phyloP scores from a whole-genome alignment of 805 yeast genomes.

The Schwanniomyces polymorphus region DNA sequence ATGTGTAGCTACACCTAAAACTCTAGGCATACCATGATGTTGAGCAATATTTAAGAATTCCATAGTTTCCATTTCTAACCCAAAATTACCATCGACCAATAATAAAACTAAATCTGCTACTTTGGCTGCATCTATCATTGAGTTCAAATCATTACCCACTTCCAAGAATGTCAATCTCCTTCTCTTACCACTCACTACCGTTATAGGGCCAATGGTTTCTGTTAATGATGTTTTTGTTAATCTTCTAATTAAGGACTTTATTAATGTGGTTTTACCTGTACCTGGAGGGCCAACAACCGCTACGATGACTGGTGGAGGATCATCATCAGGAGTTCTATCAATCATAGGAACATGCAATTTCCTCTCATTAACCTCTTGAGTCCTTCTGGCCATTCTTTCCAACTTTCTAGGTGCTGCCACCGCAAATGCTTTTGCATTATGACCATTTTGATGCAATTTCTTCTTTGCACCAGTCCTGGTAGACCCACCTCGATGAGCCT shows the following conservation, averaged over 20 bases:
- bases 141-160: slow-evolving; percentile 86
- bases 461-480: slow-evolving; percentile 66
- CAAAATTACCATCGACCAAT: slow-evolving; percentile 94
- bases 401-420: slow-evolving; percentile 72
- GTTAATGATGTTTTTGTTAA: slow-evolving; percentile 81
- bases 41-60: slow-evolving; percentile 94
- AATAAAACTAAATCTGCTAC: slow-evolving; percentile 89
- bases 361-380: slow-evolving; percentile 80
- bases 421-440: slow-evolving; percentile 45
- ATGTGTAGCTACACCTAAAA: slow-evolving; percentile 93
- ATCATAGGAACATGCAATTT: slow-evolving; percentile 96
- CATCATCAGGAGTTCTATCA: slow-evolving; percentile 95
- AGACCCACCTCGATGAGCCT: slow-evolving; percentile 71
- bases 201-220: slow-evolving; percentile 93
- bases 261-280: slow-evolving; percentile 93
- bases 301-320: slow-evolving; percentile 94
- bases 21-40: slow-evolving; percentile 98
- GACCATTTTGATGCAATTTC: slow-evolving; percentile 85
- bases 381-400: slow-evolving; percentile 78
- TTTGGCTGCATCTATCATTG: slow-evolving; percentile 96
- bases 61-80: slow-evolving; percentile 99
- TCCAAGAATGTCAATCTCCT: slow-evolving; percentile 91
- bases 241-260: slow-evolving; percentile 83
- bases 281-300: slow-evolving; percentile 99
- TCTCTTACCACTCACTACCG: slow-evolving; percentile 93